Base-by-base conservation (phyloP, 768 basidiomycete species). In the Boletales sp. region DNA sequence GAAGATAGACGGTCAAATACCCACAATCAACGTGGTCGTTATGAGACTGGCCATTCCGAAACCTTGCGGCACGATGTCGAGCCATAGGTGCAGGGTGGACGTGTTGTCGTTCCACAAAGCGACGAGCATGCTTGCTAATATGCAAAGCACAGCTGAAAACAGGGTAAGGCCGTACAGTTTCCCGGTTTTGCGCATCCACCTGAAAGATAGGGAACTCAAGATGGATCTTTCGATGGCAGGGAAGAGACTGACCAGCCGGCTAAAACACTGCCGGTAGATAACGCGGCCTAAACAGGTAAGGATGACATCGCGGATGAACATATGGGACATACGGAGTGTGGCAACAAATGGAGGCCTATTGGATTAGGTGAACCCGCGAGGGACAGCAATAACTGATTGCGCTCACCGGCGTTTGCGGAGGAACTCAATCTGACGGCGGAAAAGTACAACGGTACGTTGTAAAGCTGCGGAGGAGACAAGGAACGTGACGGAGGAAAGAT, bases 381-480 rank as follows among this genome's bases (percentile, higher is more conserved):
- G 19, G 19, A 19, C 33, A 38, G 21, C 4, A n/a, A 14, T 25
- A 12, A 15, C 11, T n/a, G 10, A 30, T 46, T 39, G 33, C 43
- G 65, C 80, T 46, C 63, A 83, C 92, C 93, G 48, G 94, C 78
- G 51, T 77, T 74, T 39, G 85, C 80, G 19, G 92, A 78, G 13
- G 81, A 80, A 50, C 76, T 72, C 25, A 89, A 70, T 60, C 82
- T 77, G 34, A 93, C 93, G 17, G 90, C 86, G 51, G 87, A 82
- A 63, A 93, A 95, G 71, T 89, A 95, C 80, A 95, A 67, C 7
- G 93, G 92, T 25, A 90, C 76, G 64, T 91, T 94, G 67, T 94
- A 94, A 18, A 96, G 75, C 90, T 78, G 53, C 40, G 58, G 35
- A 54, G 19, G 19, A 38, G 37, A 35, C 5, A 46, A 42, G 15